Evolutionary conservation across 768 basidiomycete genomes (phyloP).

Genomic region (Gyrodon lividus): DNA sequence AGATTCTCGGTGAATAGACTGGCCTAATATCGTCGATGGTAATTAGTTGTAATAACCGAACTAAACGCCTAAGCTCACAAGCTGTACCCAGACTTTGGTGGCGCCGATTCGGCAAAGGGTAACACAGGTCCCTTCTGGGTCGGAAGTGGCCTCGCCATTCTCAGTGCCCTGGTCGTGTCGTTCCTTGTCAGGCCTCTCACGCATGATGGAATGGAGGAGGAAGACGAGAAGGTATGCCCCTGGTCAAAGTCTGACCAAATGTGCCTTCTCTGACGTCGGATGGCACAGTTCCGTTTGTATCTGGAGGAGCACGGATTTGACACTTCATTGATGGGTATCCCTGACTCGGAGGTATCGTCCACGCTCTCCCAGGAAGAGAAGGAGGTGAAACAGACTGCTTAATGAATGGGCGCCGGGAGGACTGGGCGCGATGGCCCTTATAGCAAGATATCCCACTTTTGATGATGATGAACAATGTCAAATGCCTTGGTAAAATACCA

Average conservation of each 20-base stretch:
- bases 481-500: too few species aligned
- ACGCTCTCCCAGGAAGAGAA: constrained; percentile 21
- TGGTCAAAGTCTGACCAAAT: not conserved
- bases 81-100: constrained; percentile 58
- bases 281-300: constrained; percentile 74
- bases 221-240: constrained; percentile 60
- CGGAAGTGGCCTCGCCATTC: constrained; percentile 77
- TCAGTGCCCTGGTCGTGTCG: constrained; percentile 72
- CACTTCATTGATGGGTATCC: constrained; percentile 66
- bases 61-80: not conserved
- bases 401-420: constrained; percentile 4
- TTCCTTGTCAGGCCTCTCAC: constrained; percentile 72
- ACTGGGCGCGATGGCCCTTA: not conserved
- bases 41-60: constrained; percentile 9
- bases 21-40: constrained; percentile 66
- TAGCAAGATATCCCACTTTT: too few species aligned
- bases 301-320: constrained; percentile 80
- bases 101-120: constrained; percentile 46
- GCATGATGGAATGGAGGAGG: constrained; percentile 75
- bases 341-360: constrained; percentile 24
- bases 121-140: constrained; percentile 90
- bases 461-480: too few species aligned
- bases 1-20: constrained; percentile 39
- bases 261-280: not conserved
- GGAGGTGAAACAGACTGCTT: constrained; percentile 9